Evolutionary conservation across 2,329 filamentous ascomycete species (phyloP).

Genomic region (Trichoderma guizhouense): DNA sequence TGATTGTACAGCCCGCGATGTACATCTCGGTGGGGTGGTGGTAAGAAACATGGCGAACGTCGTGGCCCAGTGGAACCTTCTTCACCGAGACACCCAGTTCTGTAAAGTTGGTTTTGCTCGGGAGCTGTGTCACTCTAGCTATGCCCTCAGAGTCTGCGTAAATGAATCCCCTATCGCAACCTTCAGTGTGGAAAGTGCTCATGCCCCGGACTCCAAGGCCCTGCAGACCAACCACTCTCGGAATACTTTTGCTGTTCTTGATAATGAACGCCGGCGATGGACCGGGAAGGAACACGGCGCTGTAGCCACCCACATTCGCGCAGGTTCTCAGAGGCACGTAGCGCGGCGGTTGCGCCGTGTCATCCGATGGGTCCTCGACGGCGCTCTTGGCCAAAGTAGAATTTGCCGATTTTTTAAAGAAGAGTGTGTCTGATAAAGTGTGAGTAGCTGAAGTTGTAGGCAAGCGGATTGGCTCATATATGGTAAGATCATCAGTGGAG

Average conservation of each 20-base stretch:
- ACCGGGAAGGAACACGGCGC: constrained; percentile 78
- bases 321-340: constrained; percentile 56
- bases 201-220: constrained; percentile 67
- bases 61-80: constrained; percentile 66
- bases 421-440: constrained; percentile 54
- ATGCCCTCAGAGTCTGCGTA: constrained; percentile 72
- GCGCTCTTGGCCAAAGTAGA: constrained; percentile 60
- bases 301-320: constrained; percentile 70
- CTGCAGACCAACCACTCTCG: constrained; percentile 70
- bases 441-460: constrained; percentile 35
- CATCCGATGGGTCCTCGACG: constrained; percentile 48
- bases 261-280: constrained; percentile 76
- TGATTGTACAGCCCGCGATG: constrained; percentile 66
- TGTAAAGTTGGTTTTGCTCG: constrained; percentile 61
- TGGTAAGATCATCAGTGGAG: constrained; percentile 73
- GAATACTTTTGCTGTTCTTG: constrained; percentile 73
- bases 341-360: constrained; percentile 44
- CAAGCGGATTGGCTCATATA: constrained; percentile 76
- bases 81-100: constrained; percentile 73
- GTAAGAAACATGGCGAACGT: constrained; percentile 71
- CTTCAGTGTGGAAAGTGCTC: constrained; percentile 71
- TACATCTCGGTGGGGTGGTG: constrained; percentile 74
- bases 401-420: constrained; percentile 74
- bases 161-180: constrained; percentile 78
- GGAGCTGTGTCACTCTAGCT: constrained; percentile 70